These are phyloP conservation scores for Cyclotella sp. DNA, from an alignment of 108 stramenopile genomes.

Conservation along the genomic window DNA sequence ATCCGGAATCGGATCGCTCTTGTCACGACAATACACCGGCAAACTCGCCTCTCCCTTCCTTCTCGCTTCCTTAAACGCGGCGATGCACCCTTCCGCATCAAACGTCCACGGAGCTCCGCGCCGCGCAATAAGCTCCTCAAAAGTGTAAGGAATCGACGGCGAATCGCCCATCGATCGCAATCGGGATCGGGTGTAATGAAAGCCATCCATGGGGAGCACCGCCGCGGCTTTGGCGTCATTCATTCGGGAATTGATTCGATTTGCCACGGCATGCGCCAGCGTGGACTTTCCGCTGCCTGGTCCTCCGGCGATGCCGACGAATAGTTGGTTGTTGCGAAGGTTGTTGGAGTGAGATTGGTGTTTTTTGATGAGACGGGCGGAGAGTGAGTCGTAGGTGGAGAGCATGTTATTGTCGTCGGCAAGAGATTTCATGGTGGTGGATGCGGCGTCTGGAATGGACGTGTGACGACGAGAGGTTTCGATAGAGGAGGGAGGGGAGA, in stretches of 20 bases:
- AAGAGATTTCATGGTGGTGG: background rate
- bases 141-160: conserved; percentile 16
- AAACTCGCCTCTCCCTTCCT: conserved; percentile 45
- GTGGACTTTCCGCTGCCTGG: conserved; percentile 81
- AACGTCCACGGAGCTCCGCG: conserved; percentile 86
- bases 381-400: conserved; percentile 41
- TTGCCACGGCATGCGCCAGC: conserved; percentile 51
- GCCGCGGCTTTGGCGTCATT: conserved; percentile 30
- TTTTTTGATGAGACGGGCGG: conserved; percentile 34
- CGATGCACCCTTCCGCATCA: conserved; percentile 57
- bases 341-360: conserved; percentile 10
- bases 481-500: too few species aligned
- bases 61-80: conserved; percentile 52
- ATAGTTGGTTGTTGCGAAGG: conserved; percentile 42
- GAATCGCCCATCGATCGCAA: conserved; percentile 45
- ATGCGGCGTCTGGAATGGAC: background rate
- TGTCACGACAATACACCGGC: conserved; percentile 63
- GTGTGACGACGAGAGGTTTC: background rate
- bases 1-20: conserved; percentile 66
- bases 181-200: conserved; percentile 58
- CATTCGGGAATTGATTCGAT: background rate
- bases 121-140: conserved; percentile 53
- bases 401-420: conserved; percentile 28
- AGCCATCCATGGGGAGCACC: conserved; percentile 80
- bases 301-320: conserved; percentile 68